phyloP scores from a whole-genome alignment of 2,329 filamentous ascomycete genomes.

The Parastagonospora nodorum region DNA sequence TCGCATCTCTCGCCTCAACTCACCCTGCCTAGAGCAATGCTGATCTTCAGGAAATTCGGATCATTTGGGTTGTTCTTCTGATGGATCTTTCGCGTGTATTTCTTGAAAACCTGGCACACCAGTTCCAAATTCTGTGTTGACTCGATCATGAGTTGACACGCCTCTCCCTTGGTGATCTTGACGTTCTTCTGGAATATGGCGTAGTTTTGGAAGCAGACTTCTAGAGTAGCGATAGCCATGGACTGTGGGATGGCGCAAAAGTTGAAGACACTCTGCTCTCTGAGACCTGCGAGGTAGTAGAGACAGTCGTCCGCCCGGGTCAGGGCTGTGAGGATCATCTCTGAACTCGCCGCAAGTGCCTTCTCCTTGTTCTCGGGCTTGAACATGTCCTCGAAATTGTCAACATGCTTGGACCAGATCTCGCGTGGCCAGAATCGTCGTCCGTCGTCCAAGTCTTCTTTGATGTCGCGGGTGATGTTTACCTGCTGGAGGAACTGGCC shows the following conservation, averaged over 20 bases:
- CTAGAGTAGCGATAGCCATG: constrained; percentile 96
- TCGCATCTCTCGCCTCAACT: constrained; percentile 18
- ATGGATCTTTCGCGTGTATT: constrained; percentile 79
- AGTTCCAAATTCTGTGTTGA: constrained; percentile 87
- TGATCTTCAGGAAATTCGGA: constrained; percentile 90
- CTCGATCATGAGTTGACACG: constrained; percentile 88
- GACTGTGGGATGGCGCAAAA: constrained; percentile 95
- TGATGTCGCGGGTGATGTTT: constrained; percentile 96
- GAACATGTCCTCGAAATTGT: constrained; percentile 88
- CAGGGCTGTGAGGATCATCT: constrained; percentile 92
- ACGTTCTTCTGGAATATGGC: constrained; percentile 83
- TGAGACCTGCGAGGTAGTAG: constrained; percentile 95
- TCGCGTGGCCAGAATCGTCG: constrained; percentile 94
- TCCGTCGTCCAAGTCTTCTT: constrained; percentile 85
- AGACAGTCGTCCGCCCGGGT: constrained; percentile 88
- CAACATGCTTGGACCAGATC: constrained; percentile 95
- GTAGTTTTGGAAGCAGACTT: constrained; percentile 90
- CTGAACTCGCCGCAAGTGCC: constrained; percentile 83
- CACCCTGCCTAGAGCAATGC: constrained; percentile 85
- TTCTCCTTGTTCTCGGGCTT: constrained; percentile 76
- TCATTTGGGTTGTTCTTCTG: constrained; percentile 94
- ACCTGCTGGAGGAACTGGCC: constrained; percentile 97
- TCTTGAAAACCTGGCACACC: constrained; percentile 81
- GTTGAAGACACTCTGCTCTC: constrained; percentile 98
- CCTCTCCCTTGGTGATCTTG: constrained; percentile 95